Evolutionary conservation across 202 grass and related monocot species (phyloP), one percentile per base, ranked within the genome.

Genomic region (Tripidium arundinaceum): DNA sequence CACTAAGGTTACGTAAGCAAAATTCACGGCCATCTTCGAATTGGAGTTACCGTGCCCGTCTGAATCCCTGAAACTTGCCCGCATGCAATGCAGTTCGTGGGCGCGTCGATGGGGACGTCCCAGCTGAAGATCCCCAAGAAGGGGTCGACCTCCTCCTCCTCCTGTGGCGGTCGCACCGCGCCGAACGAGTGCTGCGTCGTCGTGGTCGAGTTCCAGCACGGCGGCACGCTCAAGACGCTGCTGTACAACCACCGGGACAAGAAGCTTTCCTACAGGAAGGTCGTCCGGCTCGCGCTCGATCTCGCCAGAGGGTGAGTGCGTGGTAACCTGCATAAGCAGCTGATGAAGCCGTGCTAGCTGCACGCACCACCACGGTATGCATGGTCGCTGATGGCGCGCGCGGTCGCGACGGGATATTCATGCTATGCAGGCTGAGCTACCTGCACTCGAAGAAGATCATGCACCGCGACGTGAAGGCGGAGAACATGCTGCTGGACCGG

Each of bases 391-490:
- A 25, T 60, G 57, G 10, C 1, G 31, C 4, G 31, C n/a, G 12
- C 11, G 18, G 19, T 22, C 7, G 4, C 14, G 45, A 12, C 55
- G 10, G 50, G 50, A 54, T 21, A 46, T 46, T 3, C 5, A 7
- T 7, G 31, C 31, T 3, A 54, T 54, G 50, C 75, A 91, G 87
- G 72, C 77, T 97, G 83, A 90, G 86, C 81, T 94, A 94, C 76
- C 87, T 98, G 78, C 95, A 98, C 83, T 86, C 88, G 9, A 61
- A 86, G 55, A 87, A 86, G 68, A 98, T 94, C 16, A 82, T 94
- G 75, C 92, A 98, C 83, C 90, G 92, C 3, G 95, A 98, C 68
- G 95, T 98, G 70, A 94, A 98, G 81, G 87, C 86, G 7, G 95
- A 98, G 81, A 98, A 98, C 72, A 98, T 94, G 95, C 77, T 98